A percentile compares a stretch with the other conserved stretches of the same genome.
phyloP scores from a whole-genome alignment of 768 basidiomycete species.

The Mycena vulgaris region DNA sequence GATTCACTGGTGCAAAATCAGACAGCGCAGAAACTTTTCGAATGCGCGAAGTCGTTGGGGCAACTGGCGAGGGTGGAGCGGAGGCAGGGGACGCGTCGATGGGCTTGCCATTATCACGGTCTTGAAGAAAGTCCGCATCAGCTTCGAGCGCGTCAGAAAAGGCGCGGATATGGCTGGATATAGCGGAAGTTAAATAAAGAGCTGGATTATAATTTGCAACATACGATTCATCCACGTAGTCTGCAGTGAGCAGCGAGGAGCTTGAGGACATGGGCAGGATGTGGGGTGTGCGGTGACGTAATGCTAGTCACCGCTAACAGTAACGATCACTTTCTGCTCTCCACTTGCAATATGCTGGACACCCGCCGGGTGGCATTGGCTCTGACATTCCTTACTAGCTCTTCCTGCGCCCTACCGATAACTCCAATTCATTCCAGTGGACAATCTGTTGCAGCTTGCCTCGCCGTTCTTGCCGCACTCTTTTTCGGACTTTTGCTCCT shows the following conservation, averaged over 20 bases:
- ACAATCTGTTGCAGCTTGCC: slow-evolving; percentile 40
- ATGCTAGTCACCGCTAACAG: neutral
- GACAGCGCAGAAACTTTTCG: slow-evolving; percentile 87
- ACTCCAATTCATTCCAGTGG: slow-evolving; percentile 30
- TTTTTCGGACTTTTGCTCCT: slow-evolving; percentile 45
- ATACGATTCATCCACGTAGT: slow-evolving; percentile 87
- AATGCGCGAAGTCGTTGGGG: slow-evolving; percentile 63
- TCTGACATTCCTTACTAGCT: slow-evolving; percentile 23
- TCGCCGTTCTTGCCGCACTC: slow-evolving; percentile 47
- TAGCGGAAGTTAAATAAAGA: neutral
- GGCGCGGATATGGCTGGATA: slow-evolving; percentile 73
- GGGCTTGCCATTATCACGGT: slow-evolving; percentile 51
- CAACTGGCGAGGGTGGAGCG: slow-evolving; percentile 55
- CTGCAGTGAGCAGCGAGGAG: slow-evolving; percentile 59
- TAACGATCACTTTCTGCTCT: no score
- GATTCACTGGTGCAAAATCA: slow-evolving; percentile 93
- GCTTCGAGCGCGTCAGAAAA: slow-evolving; percentile 82
- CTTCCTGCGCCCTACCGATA: slow-evolving; percentile 24
- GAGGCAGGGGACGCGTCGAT: slow-evolving; percentile 49
- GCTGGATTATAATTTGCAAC: slow-evolving; percentile 18
- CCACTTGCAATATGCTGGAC: neutral
- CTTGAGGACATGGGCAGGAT: slow-evolving; percentile 29
- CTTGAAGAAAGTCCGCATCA: slow-evolving; percentile 49
- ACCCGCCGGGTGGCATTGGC: neutral
- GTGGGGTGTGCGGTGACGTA: slow-evolving; percentile 29